A percentile compares a stretch with the other conserved stretches of the same genome.
Evolutionary conservation across 352 stramenopile genomes (phyloP).

Genomic region (Pythium scleroteichum): DNA sequence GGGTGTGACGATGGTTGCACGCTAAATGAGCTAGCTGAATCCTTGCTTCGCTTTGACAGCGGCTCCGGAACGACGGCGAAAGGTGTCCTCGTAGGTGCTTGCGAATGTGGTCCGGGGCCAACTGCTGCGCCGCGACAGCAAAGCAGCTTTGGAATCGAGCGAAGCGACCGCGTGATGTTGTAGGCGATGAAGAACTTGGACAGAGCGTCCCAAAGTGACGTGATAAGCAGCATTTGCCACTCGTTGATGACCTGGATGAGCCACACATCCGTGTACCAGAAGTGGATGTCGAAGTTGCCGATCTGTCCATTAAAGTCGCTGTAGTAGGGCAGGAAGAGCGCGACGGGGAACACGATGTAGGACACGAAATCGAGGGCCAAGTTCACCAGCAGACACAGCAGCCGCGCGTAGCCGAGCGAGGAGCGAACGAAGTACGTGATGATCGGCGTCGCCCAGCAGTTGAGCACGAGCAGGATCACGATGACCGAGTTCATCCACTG

Average conservation of each 20-base stretch:
- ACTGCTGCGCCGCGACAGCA: background rate
- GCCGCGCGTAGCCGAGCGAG: background rate
- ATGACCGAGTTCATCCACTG: slow-evolving; percentile 27
- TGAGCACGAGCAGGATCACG: slow-evolving; percentile 20
- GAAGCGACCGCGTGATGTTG: slow-evolving; percentile 20
- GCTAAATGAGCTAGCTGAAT: background rate
- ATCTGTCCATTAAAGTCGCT: slow-evolving; percentile 8
- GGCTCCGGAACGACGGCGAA: background rate
- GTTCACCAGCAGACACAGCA: slow-evolving; percentile 17
- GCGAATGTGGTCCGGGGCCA: slow-evolving; percentile 3
- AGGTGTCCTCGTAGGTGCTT: slow-evolving; percentile 12
- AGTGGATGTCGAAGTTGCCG: slow-evolving; percentile 20
- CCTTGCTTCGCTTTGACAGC: background rate
- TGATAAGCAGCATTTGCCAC: slow-evolving; percentile 24
- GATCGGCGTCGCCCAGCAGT: slow-evolving; percentile 30
- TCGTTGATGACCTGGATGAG: slow-evolving; percentile 31
- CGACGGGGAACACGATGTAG: slow-evolving; percentile 19
- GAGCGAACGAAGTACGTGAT: background rate
- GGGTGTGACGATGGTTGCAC: too few relatives aligned
- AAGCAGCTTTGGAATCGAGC: slow-evolving; percentile 22
- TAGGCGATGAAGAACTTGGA: slow-evolving; percentile 32
- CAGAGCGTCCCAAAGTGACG: slow-evolving; percentile 17
- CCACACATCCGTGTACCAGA: slow-evolving; percentile 26
- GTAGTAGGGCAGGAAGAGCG: slow-evolving; percentile 23
- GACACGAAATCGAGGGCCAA: slow-evolving; percentile 26